Base-by-base conservation (phyloP, 2,329 filamentous ascomycete species). In the Colletotrichum lini region DNA sequence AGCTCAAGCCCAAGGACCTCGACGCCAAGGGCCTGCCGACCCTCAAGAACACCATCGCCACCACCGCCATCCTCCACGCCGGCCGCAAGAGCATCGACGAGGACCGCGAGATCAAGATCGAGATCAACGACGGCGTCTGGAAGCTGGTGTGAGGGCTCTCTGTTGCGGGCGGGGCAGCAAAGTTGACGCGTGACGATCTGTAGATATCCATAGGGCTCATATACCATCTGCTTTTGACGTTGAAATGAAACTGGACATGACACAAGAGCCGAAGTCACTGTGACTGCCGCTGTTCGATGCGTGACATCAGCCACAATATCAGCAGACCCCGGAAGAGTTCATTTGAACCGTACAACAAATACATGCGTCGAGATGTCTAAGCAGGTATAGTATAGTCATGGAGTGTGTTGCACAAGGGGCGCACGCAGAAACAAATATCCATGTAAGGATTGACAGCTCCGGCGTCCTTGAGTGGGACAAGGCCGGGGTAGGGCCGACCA, bases 31-130 rank as follows among this genome's bases (percentile, higher is more conserved):
- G 93, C 0, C 82, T 98, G 74, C 95, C 95, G 1, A 98, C 96
- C 13, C 83, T 98, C 75, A 90, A 87, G 79, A 98, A 98, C 81
- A 98, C 95, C 0, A 91, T 98, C 76, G 94, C 94, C 16, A 98
- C 95, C 0, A 97, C 94, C 10, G 95, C 95, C 0, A 98, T 98
- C 74, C 85, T 98, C 67, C 93, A 98, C 82, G 95, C 95, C 1
- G 95, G 96, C 0, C 86, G 95, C 74, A 87, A 91, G 78, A 96
- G 93, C 79, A 88, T 98, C 77, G 95, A 98, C 80, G 94, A 98
- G 86, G 88, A 89, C 67, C 86, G 95, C 67, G 89, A 94, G 71
- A 89, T 98, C 38, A 90, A 90, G 79, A 97, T 98, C 76, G 85
- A 89, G 75, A 84, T 91, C 73, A 85, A 89, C 76, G 87, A 89